phyloP scores from a whole-genome alignment of 192 early-diverging fungal species.

The Mortierella antarctica region DNA sequence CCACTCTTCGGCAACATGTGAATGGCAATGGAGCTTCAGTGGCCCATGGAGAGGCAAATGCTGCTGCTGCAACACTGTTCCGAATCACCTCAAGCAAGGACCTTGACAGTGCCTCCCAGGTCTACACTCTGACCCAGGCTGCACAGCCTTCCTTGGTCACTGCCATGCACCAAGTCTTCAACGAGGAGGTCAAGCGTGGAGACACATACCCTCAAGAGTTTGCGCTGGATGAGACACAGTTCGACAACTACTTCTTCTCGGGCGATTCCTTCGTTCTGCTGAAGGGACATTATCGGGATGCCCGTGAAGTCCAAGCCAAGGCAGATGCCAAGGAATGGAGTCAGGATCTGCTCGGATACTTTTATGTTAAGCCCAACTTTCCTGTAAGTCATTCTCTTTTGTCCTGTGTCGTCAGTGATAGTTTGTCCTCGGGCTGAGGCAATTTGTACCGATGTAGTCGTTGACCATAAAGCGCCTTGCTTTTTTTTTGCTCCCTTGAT shows the following conservation, averaged over 20 bases:
- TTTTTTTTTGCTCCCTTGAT: slow-evolving; percentile 5
- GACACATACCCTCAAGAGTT: slow-evolving; percentile 80
- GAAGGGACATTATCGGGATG: slow-evolving; percentile 37
- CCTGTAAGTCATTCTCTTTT: slow-evolving; percentile 55
- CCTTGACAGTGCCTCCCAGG: neutral
- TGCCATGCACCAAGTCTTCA: slow-evolving; percentile 66
- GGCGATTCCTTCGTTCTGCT: slow-evolving; percentile 64
- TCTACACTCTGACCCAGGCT: slow-evolving; percentile 10
- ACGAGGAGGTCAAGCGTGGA: slow-evolving; percentile 71
- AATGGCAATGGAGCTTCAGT: neutral
- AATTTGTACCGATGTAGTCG: too few species aligned
- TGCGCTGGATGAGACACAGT: slow-evolving; percentile 49
- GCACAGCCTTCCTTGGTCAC: slow-evolving; percentile 31
- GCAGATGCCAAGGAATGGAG: slow-evolving; percentile 42
- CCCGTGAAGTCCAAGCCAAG: slow-evolving; percentile 19
- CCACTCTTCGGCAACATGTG: neutral
- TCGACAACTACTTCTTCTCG: slow-evolving; percentile 64
- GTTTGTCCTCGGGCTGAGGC: too few species aligned
- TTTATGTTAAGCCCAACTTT: slow-evolving; percentile 86
- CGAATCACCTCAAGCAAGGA: slow-evolving; percentile 11
- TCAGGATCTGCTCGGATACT: slow-evolving; percentile 67
- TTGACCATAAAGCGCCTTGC: neutral
- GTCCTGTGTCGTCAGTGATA: neutral
- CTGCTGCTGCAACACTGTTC: slow-evolving; percentile 26
- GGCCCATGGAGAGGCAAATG: neutral